Evolutionary conservation across 1,284 basidiomycete genomes (phyloP), one percentile per base, ranked within the genome.

Genomic region (Microbotryum intermedium): DNA sequence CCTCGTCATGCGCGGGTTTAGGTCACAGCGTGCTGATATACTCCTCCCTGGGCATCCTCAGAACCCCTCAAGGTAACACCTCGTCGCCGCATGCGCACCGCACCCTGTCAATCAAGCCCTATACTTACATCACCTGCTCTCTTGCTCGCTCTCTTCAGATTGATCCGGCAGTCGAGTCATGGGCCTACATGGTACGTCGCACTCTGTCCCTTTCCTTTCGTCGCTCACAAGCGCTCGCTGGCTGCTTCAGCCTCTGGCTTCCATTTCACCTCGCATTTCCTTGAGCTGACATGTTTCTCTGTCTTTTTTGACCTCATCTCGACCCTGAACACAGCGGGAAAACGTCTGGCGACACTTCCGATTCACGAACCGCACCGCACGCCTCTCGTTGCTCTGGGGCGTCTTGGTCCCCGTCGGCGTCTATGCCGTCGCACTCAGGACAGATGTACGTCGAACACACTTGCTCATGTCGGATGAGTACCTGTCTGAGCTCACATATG

Each of bases 321-420:
- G 6, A 13, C 29, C 7, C 10, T 16, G 6, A 26, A 10, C 13
- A 16, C 52, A 67, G 65, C 52, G 63, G 46, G 63, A 65, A 53
- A 67, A 67, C 59, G 59, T 65, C 25, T 67, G 66, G 66, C 59
- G 53, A 20, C 50, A 54, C 28, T 71, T 71, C 67, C 64, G 65
- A n/a, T 71, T 71, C 66, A 71, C 70, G 7, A 58, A 63, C n/a
- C 55, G 53, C 8, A 71, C 70, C 16, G 56, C 67, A 10, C 60
- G 67, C 51, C 56, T 65, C 26, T 61, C 67, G 2, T 42, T 68
- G 43, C 18, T 69, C 20, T 68, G 62, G 58, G 69, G 65, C 20
- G 58, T 65, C 20, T 55, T 65, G 55, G 57, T 71, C 10, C 70
- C 70, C 29, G 49, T 64, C 21, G 55, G 52, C 30, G 63, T 67